phyloP scores from a whole-genome alignment of 106 monocot species.

The Cymbidium sinense region DNA sequence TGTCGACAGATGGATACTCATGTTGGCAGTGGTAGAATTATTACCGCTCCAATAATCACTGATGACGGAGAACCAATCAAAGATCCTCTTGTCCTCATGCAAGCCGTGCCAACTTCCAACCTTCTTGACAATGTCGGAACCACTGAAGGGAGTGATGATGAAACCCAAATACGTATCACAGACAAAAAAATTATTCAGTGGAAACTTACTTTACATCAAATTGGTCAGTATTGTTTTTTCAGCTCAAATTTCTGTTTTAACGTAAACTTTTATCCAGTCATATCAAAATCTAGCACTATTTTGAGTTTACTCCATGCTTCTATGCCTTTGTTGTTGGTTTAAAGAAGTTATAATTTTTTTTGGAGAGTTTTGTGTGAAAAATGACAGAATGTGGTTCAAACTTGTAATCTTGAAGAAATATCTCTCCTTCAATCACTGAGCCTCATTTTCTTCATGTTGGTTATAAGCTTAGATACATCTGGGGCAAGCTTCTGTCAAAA shows the following conservation, averaged over 20 bases:
- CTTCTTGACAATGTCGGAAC: background rate
- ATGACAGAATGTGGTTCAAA: too few relatives aligned
- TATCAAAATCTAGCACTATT: background rate
- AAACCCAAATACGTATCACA: background rate
- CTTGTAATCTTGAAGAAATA: too few relatives aligned
- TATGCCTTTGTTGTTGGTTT: background rate
- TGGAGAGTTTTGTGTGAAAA: too few relatives aligned
- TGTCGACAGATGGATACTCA: slow-evolving; percentile 70
- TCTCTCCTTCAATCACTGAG: too few relatives aligned
- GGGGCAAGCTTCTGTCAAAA: background rate
- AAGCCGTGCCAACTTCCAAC: slow-evolving; percentile 31
- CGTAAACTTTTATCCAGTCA: background rate
- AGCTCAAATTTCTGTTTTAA: background rate
- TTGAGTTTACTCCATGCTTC: background rate
- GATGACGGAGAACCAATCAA: slow-evolving; percentile 77
- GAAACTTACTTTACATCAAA: slow-evolving; percentile 94
- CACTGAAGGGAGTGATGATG: background rate
- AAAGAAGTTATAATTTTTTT: background rate
- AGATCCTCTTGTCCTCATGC: slow-evolving; percentile 65
- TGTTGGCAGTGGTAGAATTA: slow-evolving; percentile 83
- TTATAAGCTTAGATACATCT: background rate
- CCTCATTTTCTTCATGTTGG: too few relatives aligned
- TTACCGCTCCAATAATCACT: slow-evolving; percentile 82
- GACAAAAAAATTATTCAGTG: slow-evolving; percentile 78
- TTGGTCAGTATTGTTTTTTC: slow-evolving; percentile 32